Evolutionary conservation across 495 filamentous ascomycete genomes (phyloP), one percentile per base, ranked within the genome.

Genomic region (Aspergillus bertholletiae): DNA sequence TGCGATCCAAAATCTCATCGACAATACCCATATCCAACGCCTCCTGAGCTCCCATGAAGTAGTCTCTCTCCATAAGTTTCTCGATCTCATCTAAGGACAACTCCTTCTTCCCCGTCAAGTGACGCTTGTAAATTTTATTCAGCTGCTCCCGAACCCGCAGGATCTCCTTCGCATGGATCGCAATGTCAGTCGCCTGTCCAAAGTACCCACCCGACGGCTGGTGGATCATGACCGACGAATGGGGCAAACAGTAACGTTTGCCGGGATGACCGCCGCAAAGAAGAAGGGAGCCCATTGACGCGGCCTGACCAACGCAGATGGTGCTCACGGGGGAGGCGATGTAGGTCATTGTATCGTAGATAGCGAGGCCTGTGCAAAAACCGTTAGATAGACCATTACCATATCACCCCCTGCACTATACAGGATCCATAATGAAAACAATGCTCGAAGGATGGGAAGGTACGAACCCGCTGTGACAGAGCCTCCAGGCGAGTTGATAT

Each of bases 321-420:
- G 94, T 98, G 39, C 85, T 88, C 5, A 97, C 90, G 9, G 94
- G 90, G 5, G 88, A 88, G 55, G 84, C 84, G 72, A 98, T 97
- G 74, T 97, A 98, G 55, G 86, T 86, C 93, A 98, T 98, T 46
- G 95, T 97, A 70, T 98, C 94, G 78, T 98, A 98, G 66, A 98
- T 97, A 44, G 94, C 92, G 26, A 98, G 81, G 6, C 94, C 88
- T 74, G 63, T 41, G 3, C 44, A 34, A n/a, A n/a, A n/a, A 27
- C 22, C 49, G 47, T 55, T 37, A 43, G 30, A 39, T 46, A 41
- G 11, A 15, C 60, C 44, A 51, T 49, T 46, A 47, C 18, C 7
- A 18, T n/a, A 40, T 40, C n/a, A n/a, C 37, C 2, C 2, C 3
- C 30, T 11, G 8, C 30, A 32, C 30, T 9, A 32, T 2, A 3